Evolutionary conservation across 192 early-diverging fungal species (phyloP).

Genomic region (Lobulomyces angularis): DNA sequence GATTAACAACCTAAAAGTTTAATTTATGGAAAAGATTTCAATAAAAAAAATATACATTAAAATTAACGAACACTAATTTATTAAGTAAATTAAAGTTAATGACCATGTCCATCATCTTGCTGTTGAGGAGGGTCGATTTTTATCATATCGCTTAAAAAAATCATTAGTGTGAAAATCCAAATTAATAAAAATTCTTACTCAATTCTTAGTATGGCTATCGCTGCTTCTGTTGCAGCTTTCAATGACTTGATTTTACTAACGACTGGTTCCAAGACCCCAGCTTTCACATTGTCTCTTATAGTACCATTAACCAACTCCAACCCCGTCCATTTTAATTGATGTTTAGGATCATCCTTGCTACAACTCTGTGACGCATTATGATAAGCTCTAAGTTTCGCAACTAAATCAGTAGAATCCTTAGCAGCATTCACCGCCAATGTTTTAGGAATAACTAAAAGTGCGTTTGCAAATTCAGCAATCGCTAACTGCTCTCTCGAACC

Average conservation of each 20-base stretch:
- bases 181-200: no score
- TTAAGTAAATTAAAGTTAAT: no score
- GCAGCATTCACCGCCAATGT: conserved; percentile 95
- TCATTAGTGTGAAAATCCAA: conserved; percentile 1
- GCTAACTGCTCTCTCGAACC: conserved; percentile 95
- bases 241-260: conserved; percentile 97
- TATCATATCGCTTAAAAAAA: conserved; percentile 38
- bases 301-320: conserved; percentile 89
- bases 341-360: conserved; percentile 55
- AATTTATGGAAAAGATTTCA: no score
- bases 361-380: conserved; percentile 82
- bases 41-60: no score
- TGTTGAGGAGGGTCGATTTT: conserved; percentile 33
- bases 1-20: no score
- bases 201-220: conserved; percentile 92
- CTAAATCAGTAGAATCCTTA: conserved; percentile 94
- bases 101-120: conserved; percentile 33
- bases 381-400: conserved; percentile 90
- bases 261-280: conserved; percentile 92
- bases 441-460: conserved; percentile 92
- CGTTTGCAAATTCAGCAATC: conserved; percentile 93
- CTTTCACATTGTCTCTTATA: conserved; percentile 80
- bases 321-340: conserved; percentile 69
- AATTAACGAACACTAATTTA: no score
- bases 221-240: conserved; percentile 96